These are phyloP conservation scores for Pueraria montana DNA, from an alignment of 306 rosid species.

Conservation along the genomic window DNA sequence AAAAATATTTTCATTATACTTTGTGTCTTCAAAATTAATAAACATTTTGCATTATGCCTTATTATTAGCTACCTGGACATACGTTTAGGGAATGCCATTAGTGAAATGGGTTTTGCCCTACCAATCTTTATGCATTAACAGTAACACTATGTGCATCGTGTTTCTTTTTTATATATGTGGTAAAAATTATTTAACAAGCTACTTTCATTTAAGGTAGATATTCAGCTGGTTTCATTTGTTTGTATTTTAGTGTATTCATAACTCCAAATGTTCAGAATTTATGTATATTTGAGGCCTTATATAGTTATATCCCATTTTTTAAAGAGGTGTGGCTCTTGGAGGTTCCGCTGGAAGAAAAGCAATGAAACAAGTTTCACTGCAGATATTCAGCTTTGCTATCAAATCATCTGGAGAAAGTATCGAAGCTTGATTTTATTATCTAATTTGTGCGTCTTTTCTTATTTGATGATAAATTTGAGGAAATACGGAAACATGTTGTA, in stretches of 20 bases:
- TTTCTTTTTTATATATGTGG: no score
- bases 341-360: constrained; percentile 92
- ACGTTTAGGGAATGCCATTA: no score
- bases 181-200: no score
- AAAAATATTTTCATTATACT: no score
- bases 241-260: constrained; percentile 22
- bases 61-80: no score
- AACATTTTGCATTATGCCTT: no score
- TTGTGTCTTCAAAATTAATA: no score
- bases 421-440: constrained; percentile 33
- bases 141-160: no score
- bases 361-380: constrained; percentile 85
- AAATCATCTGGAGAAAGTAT: constrained; percentile 84
- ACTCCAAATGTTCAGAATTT: constrained; percentile 10
- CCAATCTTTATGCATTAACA: no score
- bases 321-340: constrained; percentile 86
- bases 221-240: constrained; percentile 31
- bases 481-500: constrained; percentile 39
- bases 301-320: constrained; percentile 77
- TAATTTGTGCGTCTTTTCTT: constrained; percentile 28
- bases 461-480: constrained; percentile 25
- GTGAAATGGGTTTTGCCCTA: no score
- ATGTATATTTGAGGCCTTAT: constrained; percentile 78
- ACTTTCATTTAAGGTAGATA: constrained; percentile 76
- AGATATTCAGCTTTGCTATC: constrained; percentile 71